Base-by-base conservation (phyloP, 331 rosid species). In the Quercus lobata region DNA sequence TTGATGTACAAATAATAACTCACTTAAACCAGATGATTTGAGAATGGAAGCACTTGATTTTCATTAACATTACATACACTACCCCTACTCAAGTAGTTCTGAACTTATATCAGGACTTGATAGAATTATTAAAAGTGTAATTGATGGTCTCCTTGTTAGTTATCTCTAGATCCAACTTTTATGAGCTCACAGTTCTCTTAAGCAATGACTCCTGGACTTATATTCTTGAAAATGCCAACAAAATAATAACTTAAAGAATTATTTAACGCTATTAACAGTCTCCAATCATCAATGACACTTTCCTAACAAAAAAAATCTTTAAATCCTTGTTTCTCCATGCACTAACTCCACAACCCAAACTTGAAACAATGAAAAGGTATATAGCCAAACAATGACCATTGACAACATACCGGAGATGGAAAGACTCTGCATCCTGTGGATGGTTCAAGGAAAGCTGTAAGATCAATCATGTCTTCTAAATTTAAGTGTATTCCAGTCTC, bases 401-500 rank as follows among this genome's bases (percentile, higher is more conserved):
- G 41, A 37, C 58, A 65, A 37, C 84, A 66, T 84, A 92, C 98
- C 1, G 91, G 91, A 55, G 97, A 94, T 72, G 97, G 97, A 65
- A 91, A 78, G 85, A 91, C 84, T 88, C 87, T 84, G 86, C 88
- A 63, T 75, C 97, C 97, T 32, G 98, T 90, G 53, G 93, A 80
- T 56, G 91, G 82, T 78, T 92, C 92, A 66, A 92, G 88, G 81
- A 91, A 91, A 75, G 96, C 90, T 21, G 97, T 92, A 35, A 94
- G 97, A 75, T 94, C 96, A 76, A 91, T 79, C 98, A 92, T 80
- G 86, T 90, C 92, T 75, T 87, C 90, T 63, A 87, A 79, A 25
- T 88, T 89, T 76, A 94, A 87, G 61, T 78, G 82, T 83, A 92
- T 89, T 30, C 98, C 98, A 32, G 82, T 91, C 77, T 94, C 98